phyloP scores from a whole-genome alignment of 2,329 filamentous ascomycete species.

The Ilyonectria robusta region DNA sequence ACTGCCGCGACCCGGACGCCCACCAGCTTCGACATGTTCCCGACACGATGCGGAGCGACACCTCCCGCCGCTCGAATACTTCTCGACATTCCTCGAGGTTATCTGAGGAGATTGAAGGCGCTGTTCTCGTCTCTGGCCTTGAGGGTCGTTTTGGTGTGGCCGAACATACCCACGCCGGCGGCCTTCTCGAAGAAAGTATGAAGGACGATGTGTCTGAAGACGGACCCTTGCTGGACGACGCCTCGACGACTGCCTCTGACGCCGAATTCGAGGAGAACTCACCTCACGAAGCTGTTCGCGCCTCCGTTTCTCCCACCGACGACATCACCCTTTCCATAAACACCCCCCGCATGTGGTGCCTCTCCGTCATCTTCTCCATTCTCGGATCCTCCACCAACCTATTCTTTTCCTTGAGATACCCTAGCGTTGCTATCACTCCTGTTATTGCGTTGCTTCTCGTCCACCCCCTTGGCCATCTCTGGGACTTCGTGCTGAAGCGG shows the following conservation, averaged over 20 bases:
- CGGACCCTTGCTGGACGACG: slow-evolving; percentile 52
- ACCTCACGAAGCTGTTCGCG: slow-evolving; percentile 83
- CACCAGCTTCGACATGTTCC: slow-evolving; percentile 53
- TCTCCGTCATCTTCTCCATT: slow-evolving; percentile 85
- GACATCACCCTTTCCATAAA: slow-evolving; percentile 85
- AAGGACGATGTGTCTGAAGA: slow-evolving; percentile 57
- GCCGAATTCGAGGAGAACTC: slow-evolving; percentile 76
- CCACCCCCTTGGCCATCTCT: slow-evolving; percentile 84
- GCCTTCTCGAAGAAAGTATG: slow-evolving; percentile 60
- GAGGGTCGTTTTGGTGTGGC: slow-evolving; percentile 68
- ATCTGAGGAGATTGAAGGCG: slow-evolving; percentile 66
- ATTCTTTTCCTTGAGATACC: slow-evolving; percentile 92
- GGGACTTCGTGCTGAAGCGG: slow-evolving; percentile 81
- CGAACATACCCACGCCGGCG: slow-evolving; percentile 62
- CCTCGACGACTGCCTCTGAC: slow-evolving; percentile 60
- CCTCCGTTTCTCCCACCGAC: slow-evolving; percentile 83
- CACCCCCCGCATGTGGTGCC: slow-evolving; percentile 88
- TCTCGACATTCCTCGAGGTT: slow-evolving; percentile 53
- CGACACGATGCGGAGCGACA: slow-evolving; percentile 52
- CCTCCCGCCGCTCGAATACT: slow-evolving; percentile 50
- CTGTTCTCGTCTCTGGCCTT: slow-evolving; percentile 66
- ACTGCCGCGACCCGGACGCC: slow-evolving; percentile 49
- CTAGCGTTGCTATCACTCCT: slow-evolving; percentile 89
- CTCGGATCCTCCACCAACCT: slow-evolving; percentile 87
- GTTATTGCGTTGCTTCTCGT: slow-evolving; percentile 89